These are phyloP conservation scores for Pyrus pyrifolia DNA, from an alignment of 306 rosid species.

Conservation along the genomic window DNA sequence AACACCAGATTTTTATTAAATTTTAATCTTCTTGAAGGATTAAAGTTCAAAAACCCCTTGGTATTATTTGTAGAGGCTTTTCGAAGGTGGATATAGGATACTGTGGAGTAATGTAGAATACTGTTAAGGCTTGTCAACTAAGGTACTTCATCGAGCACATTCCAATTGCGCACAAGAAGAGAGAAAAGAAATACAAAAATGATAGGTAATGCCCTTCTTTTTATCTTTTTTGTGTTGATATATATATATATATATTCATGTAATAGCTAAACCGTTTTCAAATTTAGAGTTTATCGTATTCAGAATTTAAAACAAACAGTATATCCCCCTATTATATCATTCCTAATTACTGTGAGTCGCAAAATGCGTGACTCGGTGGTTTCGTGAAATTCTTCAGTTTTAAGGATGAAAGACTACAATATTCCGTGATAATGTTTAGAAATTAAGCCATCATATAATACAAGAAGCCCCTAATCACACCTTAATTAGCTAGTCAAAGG, in stretches of 20 bases:
- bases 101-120: too few relatives aligned
- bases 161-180: too few relatives aligned
- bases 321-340: background rate
- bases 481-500: background rate
- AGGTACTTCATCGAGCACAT: too few relatives aligned
- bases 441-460: background rate
- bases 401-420: background rate
- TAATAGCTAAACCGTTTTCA: background rate
- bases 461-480: background rate
- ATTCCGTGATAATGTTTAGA: background rate
- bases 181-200: too few relatives aligned
- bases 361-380: background rate
- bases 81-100: too few relatives aligned
- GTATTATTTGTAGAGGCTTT: too few relatives aligned
- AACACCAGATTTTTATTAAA: too few relatives aligned
- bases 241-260: background rate
- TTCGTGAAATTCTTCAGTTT: background rate
- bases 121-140: too few relatives aligned
- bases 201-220: too few relatives aligned
- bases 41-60: too few relatives aligned
- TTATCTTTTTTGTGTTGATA: background rate
- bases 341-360: background rate
- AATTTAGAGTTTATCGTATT: too few relatives aligned
- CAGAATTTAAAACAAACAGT: background rate
- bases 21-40: too few relatives aligned